Base-by-base conservation (phyloP, 495 filamentous ascomycete genomes). In the Oidiodendron maius region DNA sequence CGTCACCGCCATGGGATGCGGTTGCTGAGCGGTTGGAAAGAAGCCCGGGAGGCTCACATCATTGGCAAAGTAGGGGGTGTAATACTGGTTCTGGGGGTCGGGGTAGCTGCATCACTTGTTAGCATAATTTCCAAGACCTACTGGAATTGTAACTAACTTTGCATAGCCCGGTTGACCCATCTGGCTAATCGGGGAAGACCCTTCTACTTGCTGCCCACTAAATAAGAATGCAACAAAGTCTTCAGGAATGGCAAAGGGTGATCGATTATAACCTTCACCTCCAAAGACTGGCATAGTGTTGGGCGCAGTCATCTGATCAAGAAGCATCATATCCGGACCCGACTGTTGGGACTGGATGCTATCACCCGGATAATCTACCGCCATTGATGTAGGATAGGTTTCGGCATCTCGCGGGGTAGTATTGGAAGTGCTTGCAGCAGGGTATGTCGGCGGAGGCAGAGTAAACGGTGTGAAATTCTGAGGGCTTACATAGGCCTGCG, bases 181-280 rank as follows among this genome's bases (percentile, higher is more conserved):
- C 4, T 49, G 57, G 13, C 34, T 24, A 12, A 55, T 43, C 2
- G 57, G 48, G 36, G 76, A 63, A 21, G 51, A 53, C 17, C 30
- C 34, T 9, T 56, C 52, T 10, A 61, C 10, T 24, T 57, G 56
- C 28, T 68, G 60, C 2, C 85, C 86, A 59, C 86, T 91, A 68
- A 97, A 95, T 18, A 96, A 70, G 75, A 87, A 96, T 15, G 86
- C 86, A 25, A 91, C 82, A 63, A 96, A 96, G 62, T 95, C 90
- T 57, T 95, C 91, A 6, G 88, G 84, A 70, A 95, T 88, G 15
- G 83, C 83, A 39, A 80, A 89, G 10, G 93, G 91, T 4, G 91
- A 96, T 40, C 90, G 83, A 52, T 83, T 88, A 51, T 89, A 78
- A 52, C 78, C 82, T 46, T 96, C 89, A 25, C 75, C 81, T 12